Conservation (phyloP, 2,329 filamentous ascomycete species). For the Colletotrichum nymphaeae region DNA sequence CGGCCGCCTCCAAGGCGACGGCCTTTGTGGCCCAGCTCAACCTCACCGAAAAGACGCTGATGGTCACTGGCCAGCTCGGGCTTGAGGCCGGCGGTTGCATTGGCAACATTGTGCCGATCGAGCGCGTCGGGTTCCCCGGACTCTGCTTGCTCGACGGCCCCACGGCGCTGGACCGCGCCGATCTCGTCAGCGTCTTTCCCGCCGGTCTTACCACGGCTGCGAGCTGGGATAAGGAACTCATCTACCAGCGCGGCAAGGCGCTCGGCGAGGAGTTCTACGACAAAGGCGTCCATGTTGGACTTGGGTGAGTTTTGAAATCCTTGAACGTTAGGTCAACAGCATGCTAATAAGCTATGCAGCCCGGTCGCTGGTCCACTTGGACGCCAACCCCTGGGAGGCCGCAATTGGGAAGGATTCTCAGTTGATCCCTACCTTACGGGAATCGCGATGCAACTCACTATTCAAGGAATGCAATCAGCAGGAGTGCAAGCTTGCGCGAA, state of each 20-base stretch:
- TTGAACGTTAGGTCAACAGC: neutral
- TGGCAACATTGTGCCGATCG: constrained; percentile 68
- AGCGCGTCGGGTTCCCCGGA: constrained; percentile 73
- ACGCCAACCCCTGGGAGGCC: constrained; percentile 76
- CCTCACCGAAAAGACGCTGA: constrained; percentile 80
- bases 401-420: constrained; percentile 89
- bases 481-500: constrained; percentile 55
- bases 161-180: constrained; percentile 68
- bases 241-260: constrained; percentile 75
- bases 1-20: constrained; percentile 78
- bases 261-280: constrained; percentile 77
- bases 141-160: constrained; percentile 87
- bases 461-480: constrained; percentile 65
- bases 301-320: constrained; percentile 57
- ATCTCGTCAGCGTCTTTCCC: constrained; percentile 71
- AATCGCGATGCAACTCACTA: constrained; percentile 71
- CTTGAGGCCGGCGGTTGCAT: constrained; percentile 80
- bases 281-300: constrained; percentile 78
- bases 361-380: constrained; percentile 82
- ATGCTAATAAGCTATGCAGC: constrained; percentile 20
- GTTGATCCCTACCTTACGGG: constrained; percentile 80
- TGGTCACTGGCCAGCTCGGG: constrained; percentile 79
- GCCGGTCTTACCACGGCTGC: constrained; percentile 82
- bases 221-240: constrained; percentile 83
- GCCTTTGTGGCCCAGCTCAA: constrained; percentile 76